Base-by-base conservation (phyloP, 805 yeast genomes). In the Ogataea salicorniae region DNA sequence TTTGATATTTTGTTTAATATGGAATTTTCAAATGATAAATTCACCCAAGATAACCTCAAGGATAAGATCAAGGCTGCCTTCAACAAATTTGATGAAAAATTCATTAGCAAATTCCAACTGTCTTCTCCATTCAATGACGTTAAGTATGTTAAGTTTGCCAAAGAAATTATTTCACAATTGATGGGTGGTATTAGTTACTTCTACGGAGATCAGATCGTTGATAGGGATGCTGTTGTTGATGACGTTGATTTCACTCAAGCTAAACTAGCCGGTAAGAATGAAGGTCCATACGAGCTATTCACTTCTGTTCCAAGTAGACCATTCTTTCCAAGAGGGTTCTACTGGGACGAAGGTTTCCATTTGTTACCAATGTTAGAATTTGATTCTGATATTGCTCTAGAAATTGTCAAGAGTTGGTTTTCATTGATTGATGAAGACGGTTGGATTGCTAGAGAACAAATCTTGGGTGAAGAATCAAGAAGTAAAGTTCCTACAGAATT, bases 331-430 rank as follows among this genome's bases (percentile, higher is more conserved):
- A 76, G 99, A 53, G 99, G 99, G 0, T 94, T 94, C 61, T 89
- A 87, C 61, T 94, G 99, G 99, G 99, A 94, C 67, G 99, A 94
- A 68, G 99, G 99, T 0, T 94, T 94, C 67, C 97, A 92, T 64
- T 71, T 92, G 50, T 71, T 91, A 37, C 95, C 95, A 7, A 70
- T 94, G 36, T 66, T 87, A 56, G 84, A 84, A 42, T 91, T 84
- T 62, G 98, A 94, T 66, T 75, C 87, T 15, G 96, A 88, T 59
- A 70, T 91, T 39, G 87, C 81, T 0, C 71, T 90, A 51, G 94
- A 88, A 54, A 83, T 94, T 16, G 62, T 91, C 48, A 76, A 83
- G 59, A 86, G 96, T 44, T 94, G 99, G 99, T 87, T 92, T 62
- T 66, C 75, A 35, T 67, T 87, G 37, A 87, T 90, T 51, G 97